A percentile compares a stretch with the other conserved stretches of the same genome.
phyloP scores from a whole-genome alignment of 352 stramenopile genomes.

The Phytophthora idaei region DNA sequence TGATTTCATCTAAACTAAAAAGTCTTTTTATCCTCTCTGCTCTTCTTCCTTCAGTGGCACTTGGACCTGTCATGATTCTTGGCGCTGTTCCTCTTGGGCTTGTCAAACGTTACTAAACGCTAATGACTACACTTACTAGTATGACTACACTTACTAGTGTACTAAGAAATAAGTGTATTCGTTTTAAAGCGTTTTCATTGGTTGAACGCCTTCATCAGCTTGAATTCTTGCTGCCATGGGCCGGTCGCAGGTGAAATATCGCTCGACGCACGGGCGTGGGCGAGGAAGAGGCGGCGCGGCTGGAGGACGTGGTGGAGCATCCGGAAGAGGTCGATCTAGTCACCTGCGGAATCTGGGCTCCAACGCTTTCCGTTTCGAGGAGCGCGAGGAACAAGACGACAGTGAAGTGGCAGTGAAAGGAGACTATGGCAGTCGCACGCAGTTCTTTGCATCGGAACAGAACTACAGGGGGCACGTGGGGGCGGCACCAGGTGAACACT shows the following conservation, averaged over 20 bases:
- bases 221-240: slow-evolving; percentile 47
- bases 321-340: slow-evolving; percentile 24
- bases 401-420: slow-evolving; percentile 11
- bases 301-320: slow-evolving; percentile 13
- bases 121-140: too few relatives aligned
- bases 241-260: slow-evolving; percentile 73
- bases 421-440: slow-evolving; percentile 33
- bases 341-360: slow-evolving; percentile 55
- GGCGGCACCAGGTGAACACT: slow-evolving; percentile 48
- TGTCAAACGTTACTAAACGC: too few relatives aligned
- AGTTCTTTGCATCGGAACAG: slow-evolving; percentile 73
- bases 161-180: background rate
- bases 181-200: slow-evolving; percentile 10
- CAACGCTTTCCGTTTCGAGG: slow-evolving; percentile 76
- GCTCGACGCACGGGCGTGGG: slow-evolving; percentile 57
- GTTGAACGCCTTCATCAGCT: background rate
- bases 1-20: slow-evolving; percentile 46
- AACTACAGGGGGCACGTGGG: slow-evolving; percentile 49
- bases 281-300: slow-evolving; percentile 25
- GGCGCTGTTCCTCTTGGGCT: too few relatives aligned
- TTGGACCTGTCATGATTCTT: too few relatives aligned
- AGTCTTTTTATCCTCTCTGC: slow-evolving; percentile 14
- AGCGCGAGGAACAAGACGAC: slow-evolving; percentile 35
- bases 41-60: background rate
- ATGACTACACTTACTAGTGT: background rate